These are phyloP conservation scores for Exophiala aquamarina DNA, from an alignment of 2,329 filamentous ascomycete genomes.

Conservation along the genomic window DNA sequence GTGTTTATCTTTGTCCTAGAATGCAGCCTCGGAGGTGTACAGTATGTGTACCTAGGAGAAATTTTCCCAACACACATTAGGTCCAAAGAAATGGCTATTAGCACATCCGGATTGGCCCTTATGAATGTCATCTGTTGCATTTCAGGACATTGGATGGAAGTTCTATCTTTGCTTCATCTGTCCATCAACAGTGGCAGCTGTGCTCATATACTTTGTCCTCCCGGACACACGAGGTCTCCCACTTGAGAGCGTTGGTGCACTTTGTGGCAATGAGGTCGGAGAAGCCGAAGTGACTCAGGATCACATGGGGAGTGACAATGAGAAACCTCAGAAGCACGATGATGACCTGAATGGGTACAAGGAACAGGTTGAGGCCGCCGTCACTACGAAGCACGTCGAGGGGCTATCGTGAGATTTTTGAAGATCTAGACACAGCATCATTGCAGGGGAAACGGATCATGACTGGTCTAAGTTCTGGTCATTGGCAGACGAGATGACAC, in stretches of 20 bases:
- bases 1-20: not conserved
- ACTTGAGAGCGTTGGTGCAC: slow-evolving; percentile 37
- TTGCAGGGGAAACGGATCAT: no score
- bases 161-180: slow-evolving; percentile 31
- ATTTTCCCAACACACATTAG: slow-evolving; percentile 11
- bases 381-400: no score
- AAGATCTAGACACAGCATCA: no score
- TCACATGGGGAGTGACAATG: no score
- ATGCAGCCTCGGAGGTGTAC: not conserved
- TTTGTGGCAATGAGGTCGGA: slow-evolving; percentile 27
- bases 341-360: no score
- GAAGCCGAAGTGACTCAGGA: not conserved
- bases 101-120: slow-evolving; percentile 3
- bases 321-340: no score
- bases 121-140: slow-evolving; percentile 25
- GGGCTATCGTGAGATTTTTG: no score
- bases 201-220: slow-evolving; percentile 6
- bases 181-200: not conserved
- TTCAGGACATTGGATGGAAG: slow-evolving; percentile 33
- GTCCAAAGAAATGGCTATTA: slow-evolving; percentile 6
- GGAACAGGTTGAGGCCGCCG: no score
- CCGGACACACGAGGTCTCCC: slow-evolving; percentile 34
- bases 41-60: slow-evolving; percentile 7
- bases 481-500: no score
- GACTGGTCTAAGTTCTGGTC: no score